Conservation (phyloP, 441 rosid species). For the Eutrema salsugineum region DNA sequence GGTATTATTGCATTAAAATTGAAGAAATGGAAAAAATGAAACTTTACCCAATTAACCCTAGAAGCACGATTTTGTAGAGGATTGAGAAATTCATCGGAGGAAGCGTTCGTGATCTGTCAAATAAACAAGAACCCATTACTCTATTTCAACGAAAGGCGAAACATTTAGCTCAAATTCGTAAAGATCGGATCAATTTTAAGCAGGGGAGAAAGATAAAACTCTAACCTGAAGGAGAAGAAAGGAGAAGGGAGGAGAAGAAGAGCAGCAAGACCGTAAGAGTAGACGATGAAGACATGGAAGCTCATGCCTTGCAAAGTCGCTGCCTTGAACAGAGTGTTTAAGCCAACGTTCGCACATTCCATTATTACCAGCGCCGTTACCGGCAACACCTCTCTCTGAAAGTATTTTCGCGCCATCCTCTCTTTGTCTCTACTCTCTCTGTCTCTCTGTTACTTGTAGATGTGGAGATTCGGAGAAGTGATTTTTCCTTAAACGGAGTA, state of each 20-base stretch:
- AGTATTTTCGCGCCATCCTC: conserved; percentile 31
- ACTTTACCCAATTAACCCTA: conserved; percentile 62
- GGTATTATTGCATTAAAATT: background rate
- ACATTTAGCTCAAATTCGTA: background rate
- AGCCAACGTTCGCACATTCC: conserved; percentile 58
- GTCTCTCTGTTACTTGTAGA: conserved; percentile 3
- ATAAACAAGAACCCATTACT: conserved; percentile 11
- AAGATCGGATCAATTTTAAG: background rate
- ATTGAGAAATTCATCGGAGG: conserved; percentile 53
- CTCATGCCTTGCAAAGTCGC: conserved; percentile 63
- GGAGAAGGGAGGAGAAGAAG: conserved; percentile 59
- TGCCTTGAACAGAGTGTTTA: conserved; percentile 68
- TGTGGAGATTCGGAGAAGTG: conserved; percentile 24
- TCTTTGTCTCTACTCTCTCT: conserved; percentile 1
- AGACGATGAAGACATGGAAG: conserved; percentile 54
- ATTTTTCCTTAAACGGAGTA: background rate
- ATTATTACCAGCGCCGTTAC: conserved; percentile 49
- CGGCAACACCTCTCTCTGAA: conserved; percentile 45
- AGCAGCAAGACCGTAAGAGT: conserved; percentile 57
- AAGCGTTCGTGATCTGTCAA: conserved; percentile 53
- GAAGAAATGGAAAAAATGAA: background rate
- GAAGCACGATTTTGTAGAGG: conserved; percentile 48
- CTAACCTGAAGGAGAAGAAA: conserved; percentile 53
- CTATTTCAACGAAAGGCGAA: background rate
- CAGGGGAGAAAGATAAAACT: background rate